Conservation (phyloP, 495 filamentous ascomycete genomes). For the Pseudoneurospora amorphoporcata region DNA sequence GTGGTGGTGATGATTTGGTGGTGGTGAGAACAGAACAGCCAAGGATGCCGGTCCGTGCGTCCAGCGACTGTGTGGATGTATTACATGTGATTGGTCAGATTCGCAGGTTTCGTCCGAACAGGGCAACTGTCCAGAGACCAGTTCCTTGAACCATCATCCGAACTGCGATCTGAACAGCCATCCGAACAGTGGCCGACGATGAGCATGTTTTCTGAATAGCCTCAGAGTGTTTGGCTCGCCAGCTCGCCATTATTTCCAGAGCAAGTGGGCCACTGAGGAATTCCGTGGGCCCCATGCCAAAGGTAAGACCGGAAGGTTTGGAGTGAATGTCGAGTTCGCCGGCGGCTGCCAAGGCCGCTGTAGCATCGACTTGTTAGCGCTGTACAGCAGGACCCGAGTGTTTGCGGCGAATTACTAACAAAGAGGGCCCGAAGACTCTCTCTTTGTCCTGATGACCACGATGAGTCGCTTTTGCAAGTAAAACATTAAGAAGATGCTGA, state of each 20-base stretch:
- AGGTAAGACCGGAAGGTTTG: neutral
- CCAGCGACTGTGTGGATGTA: neutral
- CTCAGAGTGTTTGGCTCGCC: neutral
- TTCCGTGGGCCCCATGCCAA: neutral
- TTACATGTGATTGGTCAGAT: neutral
- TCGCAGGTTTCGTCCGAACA: neutral
- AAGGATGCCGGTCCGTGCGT: neutral
- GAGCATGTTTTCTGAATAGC: neutral
- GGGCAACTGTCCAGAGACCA: neutral
- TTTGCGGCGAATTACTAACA: neutral
- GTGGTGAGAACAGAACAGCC: neutral
- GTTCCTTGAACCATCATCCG: neutral
- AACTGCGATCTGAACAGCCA: neutral
- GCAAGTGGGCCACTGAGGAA: neutral
- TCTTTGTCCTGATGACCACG: neutral
- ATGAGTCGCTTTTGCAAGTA: neutral
- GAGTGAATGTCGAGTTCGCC: neutral
- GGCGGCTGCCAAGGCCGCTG: neutral
- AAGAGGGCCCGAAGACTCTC: neutral
- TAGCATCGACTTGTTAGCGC: neutral
- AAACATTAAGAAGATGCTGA: neutral
- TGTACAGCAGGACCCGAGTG: neutral
- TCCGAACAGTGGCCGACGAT: neutral
- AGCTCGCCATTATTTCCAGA: neutral
- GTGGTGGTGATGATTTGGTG: neutral